Percentiles rank a stretch among this genome's conserved stretches.
These are phyloP conservation scores for Leishmania tarentolae DNA, from an alignment of 208 protist genomes.

Conservation along the genomic window DNA sequence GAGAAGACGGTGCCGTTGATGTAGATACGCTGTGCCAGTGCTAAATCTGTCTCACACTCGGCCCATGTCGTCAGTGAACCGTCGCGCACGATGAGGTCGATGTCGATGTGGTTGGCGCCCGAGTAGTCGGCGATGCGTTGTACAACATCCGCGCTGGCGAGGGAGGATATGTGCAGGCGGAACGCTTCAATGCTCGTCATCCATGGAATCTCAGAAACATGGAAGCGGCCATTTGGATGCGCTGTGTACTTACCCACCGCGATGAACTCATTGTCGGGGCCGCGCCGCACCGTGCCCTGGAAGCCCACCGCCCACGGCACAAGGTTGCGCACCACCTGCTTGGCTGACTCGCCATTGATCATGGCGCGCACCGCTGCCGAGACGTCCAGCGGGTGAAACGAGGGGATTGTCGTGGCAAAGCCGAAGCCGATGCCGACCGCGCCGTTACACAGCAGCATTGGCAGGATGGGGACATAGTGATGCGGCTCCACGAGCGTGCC, in stretches of 20 bases:
- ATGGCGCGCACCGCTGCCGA: conserved; percentile 87
- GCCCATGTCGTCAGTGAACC: conserved; percentile 59
- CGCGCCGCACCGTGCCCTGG: conserved; percentile 82
- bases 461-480: conserved; percentile 99
- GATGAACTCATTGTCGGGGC: conserved; percentile 70
- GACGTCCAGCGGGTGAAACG: conserved; percentile 97
- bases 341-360: conserved; percentile 83
- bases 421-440: conserved; percentile 99
- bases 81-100: conserved; percentile 80
- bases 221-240: conserved; percentile 70
- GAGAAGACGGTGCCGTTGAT: conserved; percentile 90
- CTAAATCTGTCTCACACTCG: conserved; percentile 79
- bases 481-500: conserved; percentile 98
- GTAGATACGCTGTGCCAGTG: conserved; percentile 75
- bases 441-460: conserved; percentile 99
- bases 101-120: conserved; percentile 90
- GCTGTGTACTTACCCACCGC: conserved; percentile 71
- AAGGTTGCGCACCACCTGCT: conserved; percentile 74
- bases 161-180: conserved; percentile 67
- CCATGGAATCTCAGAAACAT: conserved; percentile 79
- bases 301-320: conserved; percentile 98
- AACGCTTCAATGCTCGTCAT: conserved; percentile 78
- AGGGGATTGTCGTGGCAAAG: conserved; percentile 93
- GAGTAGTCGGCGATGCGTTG: conserved; percentile 91
- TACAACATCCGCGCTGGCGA: conserved; percentile 79